phyloP scores from a whole-genome alignment of 805 yeast genomes.

The Suhomyces pyralidae region DNA sequence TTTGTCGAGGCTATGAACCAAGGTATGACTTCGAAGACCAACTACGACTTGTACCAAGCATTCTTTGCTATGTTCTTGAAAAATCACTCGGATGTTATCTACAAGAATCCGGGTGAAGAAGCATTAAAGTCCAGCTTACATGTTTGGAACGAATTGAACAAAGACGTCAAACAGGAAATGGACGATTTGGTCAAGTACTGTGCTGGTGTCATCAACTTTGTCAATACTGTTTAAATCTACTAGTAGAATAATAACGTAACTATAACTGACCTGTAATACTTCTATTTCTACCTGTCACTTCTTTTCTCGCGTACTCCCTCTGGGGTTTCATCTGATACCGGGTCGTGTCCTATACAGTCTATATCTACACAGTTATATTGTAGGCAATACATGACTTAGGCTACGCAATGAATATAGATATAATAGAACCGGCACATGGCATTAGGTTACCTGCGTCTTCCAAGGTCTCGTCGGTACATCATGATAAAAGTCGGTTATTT shows the following conservation, averaged over 20 bases:
- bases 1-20: conserved; percentile 66
- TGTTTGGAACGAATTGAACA: conserved; percentile 47
- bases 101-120: conserved; percentile 31
- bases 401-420: conserved; percentile 33
- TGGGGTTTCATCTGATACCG: neutral
- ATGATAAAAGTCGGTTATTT: conserved; percentile 18
- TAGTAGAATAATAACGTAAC: neutral
- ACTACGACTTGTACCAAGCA: conserved; percentile 81
- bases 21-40: conserved; percentile 54
- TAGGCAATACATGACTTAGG: neutral
- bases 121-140: conserved; percentile 46
- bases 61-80: conserved; percentile 70
- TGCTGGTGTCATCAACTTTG: conserved; percentile 69
- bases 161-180: conserved; percentile 43
- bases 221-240: conserved; percentile 38
- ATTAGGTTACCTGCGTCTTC: conserved; percentile 23
- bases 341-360: neutral
- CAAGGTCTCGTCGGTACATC: conserved; percentile 24
- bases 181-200: conserved; percentile 76
- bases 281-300: neutral
- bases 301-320: neutral
- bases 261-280: neutral
- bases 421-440: conserved; percentile 36
- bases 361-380: neutral
- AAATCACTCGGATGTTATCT: conserved; percentile 79